Evolutionary conservation across 2,329 filamentous ascomycete genomes (phyloP).

Genomic region (Penicillium palitans): DNA sequence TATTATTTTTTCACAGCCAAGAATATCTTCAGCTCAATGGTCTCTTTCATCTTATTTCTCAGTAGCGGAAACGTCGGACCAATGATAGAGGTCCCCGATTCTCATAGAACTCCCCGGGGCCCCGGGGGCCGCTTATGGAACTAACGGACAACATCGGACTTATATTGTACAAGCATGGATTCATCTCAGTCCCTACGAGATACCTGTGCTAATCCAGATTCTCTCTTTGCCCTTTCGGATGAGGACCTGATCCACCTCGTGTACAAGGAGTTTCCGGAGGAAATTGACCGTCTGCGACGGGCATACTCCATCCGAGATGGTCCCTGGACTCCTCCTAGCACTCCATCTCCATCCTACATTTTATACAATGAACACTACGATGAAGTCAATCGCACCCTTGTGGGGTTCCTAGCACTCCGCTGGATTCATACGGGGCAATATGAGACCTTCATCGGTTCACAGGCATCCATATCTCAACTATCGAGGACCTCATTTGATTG

Average conservation of each 20-base stretch:
- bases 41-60: neutral
- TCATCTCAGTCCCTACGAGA: slow-evolving; percentile 3
- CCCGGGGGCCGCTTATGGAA: neutral
- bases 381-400: slow-evolving; percentile 18
- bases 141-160: neutral
- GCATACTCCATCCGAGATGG: slow-evolving; percentile 20
- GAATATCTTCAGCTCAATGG: neutral
- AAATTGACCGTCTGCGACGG: slow-evolving; percentile 18
- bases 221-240: slow-evolving; percentile 9
- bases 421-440: slow-evolving; percentile 19
- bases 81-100: neutral
- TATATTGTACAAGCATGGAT: slow-evolving; percentile 3
- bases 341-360: slow-evolving; percentile 14
- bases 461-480: slow-evolving; percentile 7
- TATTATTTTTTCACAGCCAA: neutral
- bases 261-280: slow-evolving; percentile 13
- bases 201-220: slow-evolving; percentile 10
- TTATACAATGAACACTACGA: slow-evolving; percentile 19
- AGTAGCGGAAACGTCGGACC: neutral
- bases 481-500: slow-evolving; percentile 17
- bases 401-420: slow-evolving; percentile 17
- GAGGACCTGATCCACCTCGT: slow-evolving; percentile 9
- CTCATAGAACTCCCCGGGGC: neutral
- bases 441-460: slow-evolving; percentile 14
- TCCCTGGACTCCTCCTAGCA: neutral